These are phyloP conservation scores for Mycena capillaripes DNA, from an alignment of 768 basidiomycete genomes.

Conservation along the genomic window DNA sequence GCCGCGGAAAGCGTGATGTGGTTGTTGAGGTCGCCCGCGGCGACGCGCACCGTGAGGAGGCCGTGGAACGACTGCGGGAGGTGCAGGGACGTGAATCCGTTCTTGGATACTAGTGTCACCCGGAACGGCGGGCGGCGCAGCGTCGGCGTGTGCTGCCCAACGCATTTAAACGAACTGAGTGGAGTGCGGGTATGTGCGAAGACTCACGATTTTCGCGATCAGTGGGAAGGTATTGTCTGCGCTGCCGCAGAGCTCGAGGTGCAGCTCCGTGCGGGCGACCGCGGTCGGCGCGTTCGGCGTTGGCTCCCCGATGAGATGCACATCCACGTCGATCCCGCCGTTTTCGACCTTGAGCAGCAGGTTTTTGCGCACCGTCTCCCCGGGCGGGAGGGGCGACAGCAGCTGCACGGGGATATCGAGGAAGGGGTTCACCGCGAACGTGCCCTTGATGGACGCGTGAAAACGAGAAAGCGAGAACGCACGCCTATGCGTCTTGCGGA, in stretches of 20 bases:
- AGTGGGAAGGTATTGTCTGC: constrained; percentile 47
- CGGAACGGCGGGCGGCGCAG: constrained; percentile 52
- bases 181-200: neutral
- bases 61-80: constrained; percentile 61
- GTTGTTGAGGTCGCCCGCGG: constrained; percentile 53
- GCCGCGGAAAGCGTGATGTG: constrained; percentile 51
- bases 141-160: constrained; percentile 51
- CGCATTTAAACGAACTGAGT: neutral
- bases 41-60: constrained; percentile 51
- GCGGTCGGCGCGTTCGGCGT: neutral
- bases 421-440: constrained; percentile 57
- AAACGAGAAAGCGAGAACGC: constrained; percentile 36
- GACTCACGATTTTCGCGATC: constrained; percentile 55
- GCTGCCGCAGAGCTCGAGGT: constrained; percentile 46
- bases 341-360: constrained; percentile 54
- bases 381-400: constrained; percentile 46
- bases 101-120: constrained; percentile 43
- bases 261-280: constrained; percentile 46
- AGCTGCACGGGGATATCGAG: constrained; percentile 54
- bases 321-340: constrained; percentile 57
- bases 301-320: constrained; percentile 51
- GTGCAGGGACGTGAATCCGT: constrained; percentile 51
- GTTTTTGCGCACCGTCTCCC: constrained; percentile 53
- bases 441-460: constrained; percentile 48
- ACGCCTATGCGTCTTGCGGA: constrained; percentile 44